Evolutionary conservation across 2,329 filamentous ascomycete genomes (phyloP), one percentile per base, ranked within the genome.

Genomic region (Venturia carpophila): DNA sequence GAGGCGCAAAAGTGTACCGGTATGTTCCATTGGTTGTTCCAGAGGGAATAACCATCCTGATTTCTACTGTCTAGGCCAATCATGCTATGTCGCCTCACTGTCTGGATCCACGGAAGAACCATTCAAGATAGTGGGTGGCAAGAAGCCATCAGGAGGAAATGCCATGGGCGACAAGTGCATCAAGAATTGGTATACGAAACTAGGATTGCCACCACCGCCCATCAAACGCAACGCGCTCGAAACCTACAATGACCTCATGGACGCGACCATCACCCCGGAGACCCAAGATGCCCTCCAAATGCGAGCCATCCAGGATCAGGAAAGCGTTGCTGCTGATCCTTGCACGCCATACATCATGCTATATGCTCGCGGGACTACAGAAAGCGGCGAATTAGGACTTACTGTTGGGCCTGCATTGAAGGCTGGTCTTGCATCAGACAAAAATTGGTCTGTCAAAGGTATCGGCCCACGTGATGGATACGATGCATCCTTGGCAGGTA

Each of bases 401-500:
- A 52, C 47, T 27, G 64, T 66, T 63, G 64, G 64, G 41, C 64
- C 61, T 19, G 52, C 60, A 13, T 42, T 66, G 5, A 43, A 41
- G 39, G 45, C 39, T n/a, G 64, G 34, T 55, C 30, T 49, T 13
- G 19, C 37, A 5, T 19, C 43, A 30, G 60, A 37, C 39, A 49
- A 66, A n/a, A 43, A 42, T 24, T 61, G 64, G 34, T 24, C 60
- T 30, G 60, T 66, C 21, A 63, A 41, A 27, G 64, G 64, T 39
- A 56, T 63, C 30, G n/a, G 34, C n/a, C 7, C 30, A 24, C 58
- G 61, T 47, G 61, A 52, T 47, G 47, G 58, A n/a, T 66, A 66
- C 39, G 27, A 61, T 30, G 63, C 63, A 1, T 34, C 63, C 19
- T 30, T 65, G 49, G 13, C 5, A 19, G 63, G 63, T 21, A 52